Conservation (phyloP, 495 filamentous ascomycete genomes). For the Xylaria grammica region DNA sequence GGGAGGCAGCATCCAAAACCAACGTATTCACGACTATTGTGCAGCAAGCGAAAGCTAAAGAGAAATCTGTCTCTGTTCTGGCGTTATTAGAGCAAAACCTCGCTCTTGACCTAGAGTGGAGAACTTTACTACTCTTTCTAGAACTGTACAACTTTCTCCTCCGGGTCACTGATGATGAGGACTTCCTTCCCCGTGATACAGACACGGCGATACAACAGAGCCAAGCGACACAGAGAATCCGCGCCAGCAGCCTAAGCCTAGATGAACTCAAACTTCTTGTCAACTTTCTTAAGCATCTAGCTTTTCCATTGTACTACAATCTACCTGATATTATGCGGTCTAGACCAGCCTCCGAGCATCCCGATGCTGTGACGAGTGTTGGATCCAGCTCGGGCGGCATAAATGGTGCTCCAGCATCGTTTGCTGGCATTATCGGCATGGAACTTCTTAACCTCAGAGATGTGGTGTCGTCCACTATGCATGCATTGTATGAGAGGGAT, state of each 20-base stretch:
- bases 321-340: conserved; percentile 58
- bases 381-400: conserved; percentile 20
- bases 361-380: conserved; percentile 26
- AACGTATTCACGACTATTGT: conserved; percentile 67
- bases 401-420: conserved; percentile 26
- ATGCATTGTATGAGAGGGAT: conserved; percentile 92
- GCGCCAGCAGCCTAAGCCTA: conserved; percentile 72
- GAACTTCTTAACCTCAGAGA: conserved; percentile 78
- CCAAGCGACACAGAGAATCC: conserved; percentile 50
- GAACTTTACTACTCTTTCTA: conserved; percentile 85
- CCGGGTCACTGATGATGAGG: conserved; percentile 92
- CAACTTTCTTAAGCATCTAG: conserved; percentile 88
- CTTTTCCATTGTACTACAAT: conserved; percentile 89
- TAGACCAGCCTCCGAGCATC: conserved; percentile 19
- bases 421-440: conserved; percentile 66
- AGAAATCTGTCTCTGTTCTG: conserved; percentile 28
- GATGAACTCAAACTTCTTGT: conserved; percentile 75
- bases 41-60: conserved; percentile 28
- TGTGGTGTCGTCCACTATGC: conserved; percentile 80
- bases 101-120: conserved; percentile 69
- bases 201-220: conserved; percentile 40
- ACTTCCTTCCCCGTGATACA: conserved; percentile 61
- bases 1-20: conserved; percentile 74
- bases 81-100: conserved; percentile 27
- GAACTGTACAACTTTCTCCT: conserved; percentile 93